phyloP scores from a whole-genome alignment of 768 basidiomycete species.

The Sarcodon aspratus region DNA sequence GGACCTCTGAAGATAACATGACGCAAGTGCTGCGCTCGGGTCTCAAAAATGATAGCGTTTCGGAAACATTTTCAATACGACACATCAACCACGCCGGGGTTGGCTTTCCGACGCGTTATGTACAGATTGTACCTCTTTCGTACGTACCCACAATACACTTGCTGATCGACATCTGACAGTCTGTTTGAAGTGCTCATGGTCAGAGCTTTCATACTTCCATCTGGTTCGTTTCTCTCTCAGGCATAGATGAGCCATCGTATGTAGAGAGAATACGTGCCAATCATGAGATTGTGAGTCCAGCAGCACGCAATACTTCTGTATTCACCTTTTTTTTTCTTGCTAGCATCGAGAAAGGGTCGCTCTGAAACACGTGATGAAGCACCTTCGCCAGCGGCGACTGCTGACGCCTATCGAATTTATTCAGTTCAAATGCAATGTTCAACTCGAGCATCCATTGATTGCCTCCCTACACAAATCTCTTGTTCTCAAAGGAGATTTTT shows the following conservation, averaged over 20 bases:
- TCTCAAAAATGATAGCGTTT: slow-evolving; percentile 52
- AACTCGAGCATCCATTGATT: slow-evolving; percentile 61
- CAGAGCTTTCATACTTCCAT: slow-evolving; percentile 71
- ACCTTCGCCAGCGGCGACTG: slow-evolving; percentile 66
- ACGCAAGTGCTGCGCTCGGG: slow-evolving; percentile 50
- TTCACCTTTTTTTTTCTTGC: neutral
- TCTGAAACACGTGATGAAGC: slow-evolving; percentile 61
- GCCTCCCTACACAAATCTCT: slow-evolving; percentile 51
- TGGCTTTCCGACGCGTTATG: slow-evolving; percentile 49
- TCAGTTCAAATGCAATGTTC: slow-evolving; percentile 39
- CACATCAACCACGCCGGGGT: slow-evolving; percentile 46
- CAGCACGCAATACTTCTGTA: neutral
- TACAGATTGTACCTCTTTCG: slow-evolving; percentile 72
- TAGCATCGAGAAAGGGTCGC: slow-evolving; percentile 59
- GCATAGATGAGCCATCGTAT: slow-evolving; percentile 41
- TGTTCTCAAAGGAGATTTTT: slow-evolving; percentile 59
- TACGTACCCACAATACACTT: slow-evolving; percentile 21
- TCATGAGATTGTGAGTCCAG: slow-evolving; percentile 53
- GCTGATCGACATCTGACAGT: neutral
- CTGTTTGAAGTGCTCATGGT: slow-evolving; percentile 44
- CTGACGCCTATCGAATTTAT: slow-evolving; percentile 54
- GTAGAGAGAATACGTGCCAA: slow-evolving; percentile 41
- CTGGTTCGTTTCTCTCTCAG: slow-evolving; percentile 59
- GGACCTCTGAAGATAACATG: slow-evolving; percentile 53
- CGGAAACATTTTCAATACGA: slow-evolving; percentile 53